These are phyloP conservation scores for Leccinum subgranulosum DNA, from an alignment of 768 basidiomycete genomes.

Conservation along the genomic window DNA sequence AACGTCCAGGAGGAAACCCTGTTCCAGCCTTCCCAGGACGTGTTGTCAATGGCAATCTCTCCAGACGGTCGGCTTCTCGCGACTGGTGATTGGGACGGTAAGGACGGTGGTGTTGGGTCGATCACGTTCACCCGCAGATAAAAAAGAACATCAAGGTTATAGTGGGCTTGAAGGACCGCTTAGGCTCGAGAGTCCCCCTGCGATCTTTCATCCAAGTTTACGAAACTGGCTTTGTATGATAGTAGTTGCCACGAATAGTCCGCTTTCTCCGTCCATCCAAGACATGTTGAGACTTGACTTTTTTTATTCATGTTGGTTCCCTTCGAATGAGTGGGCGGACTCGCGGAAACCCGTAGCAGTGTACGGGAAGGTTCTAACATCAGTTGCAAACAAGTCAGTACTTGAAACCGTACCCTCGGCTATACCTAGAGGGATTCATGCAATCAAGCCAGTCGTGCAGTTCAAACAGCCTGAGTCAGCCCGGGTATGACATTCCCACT, in stretches of 20 bases:
- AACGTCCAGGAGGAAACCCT: neutral
- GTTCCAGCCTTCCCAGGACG: conserved; percentile 1
- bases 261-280: neutral
- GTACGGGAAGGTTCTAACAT: neutral
- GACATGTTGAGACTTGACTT: neutral
- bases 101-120: conserved; percentile 5
- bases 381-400: neutral
- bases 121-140: neutral
- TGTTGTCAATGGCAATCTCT: conserved; percentile 7
- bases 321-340: no score
- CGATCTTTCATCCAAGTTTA: neutral
- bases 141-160: neutral
- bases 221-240: neutral
- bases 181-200: no score
- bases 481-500: neutral
- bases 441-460: neutral
- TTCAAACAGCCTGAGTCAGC: neutral
- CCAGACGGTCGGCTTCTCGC: neutral
- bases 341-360: neutral
- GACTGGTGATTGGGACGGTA: neutral
- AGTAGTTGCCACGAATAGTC: neutral
- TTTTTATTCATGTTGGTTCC: neutral
- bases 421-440: neutral
- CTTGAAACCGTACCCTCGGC: neutral
- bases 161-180: neutral